Evolutionary conservation across 768 basidiomycete genomes (phyloP), one percentile per base, ranked within the genome.

Genomic region (Phaffia tasmanica): DNA sequence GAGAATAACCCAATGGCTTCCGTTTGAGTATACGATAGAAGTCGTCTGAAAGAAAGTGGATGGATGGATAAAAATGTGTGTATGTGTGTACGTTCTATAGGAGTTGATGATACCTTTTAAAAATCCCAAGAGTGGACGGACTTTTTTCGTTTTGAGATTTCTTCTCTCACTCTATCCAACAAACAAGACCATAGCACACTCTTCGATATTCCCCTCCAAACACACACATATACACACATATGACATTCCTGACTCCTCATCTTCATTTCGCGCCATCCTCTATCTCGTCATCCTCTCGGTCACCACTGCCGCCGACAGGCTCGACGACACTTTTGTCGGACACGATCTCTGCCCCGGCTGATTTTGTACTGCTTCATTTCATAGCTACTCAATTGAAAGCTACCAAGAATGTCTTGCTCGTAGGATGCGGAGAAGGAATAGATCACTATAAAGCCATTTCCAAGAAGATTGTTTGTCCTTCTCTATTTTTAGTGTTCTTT

Each of bases 391-490:
- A 57, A 54, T 60, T 67, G 56, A 62, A 54, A 21, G 18, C 35
- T 32, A 47, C 61, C 18, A 32, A 29, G 48, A 25, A 57, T 8
- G 61, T 67, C 25, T 55, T 67, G 30, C 60, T 67, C 47, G 61
- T 67, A 9, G 66, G 61, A 21, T 23, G 46, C 15, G 66, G 55
- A n/a, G 66, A 67, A 55, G 61, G 42, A 27, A 27, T 62, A 7
- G 47, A 35, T 4, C 59, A 57, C 48, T 67, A 61, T 35, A 48
- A 57, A 27, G 53, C 66, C 14, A 35, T 67, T 50, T 54, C 42
- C 18, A 67, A 63, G 55, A 67, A 67, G 55, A 61, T 63, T 30
- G 66, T 67, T 23, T 46, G 66, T 54, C 56, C 32, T n/a, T 18
- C 4, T 54, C 27, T 42, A 11, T 42, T 42, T 11, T 42, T 4